Conservation (phyloP, 2,329 filamentous ascomycete species). For the Dendrostoma leiphaemia region DNA sequence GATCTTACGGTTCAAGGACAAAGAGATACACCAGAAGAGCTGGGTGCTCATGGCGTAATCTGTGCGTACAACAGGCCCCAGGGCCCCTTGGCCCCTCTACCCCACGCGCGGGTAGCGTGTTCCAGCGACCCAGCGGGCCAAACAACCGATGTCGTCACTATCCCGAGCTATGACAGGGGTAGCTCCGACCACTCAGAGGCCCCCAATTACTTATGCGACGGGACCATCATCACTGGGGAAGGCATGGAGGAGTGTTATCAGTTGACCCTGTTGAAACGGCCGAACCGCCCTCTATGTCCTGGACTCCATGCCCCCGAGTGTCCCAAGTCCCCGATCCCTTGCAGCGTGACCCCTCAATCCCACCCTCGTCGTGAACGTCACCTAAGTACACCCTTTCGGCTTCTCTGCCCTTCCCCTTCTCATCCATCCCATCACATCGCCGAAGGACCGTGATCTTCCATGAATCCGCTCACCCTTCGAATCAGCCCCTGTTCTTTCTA, state of each 20-base stretch:
- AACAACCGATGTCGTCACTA: conserved; percentile 9
- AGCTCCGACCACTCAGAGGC: conserved; percentile 14
- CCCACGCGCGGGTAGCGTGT: too few species aligned
- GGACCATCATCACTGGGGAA: conserved; percentile 3
- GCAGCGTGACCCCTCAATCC: conserved; percentile 7
- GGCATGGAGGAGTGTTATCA: not conserved
- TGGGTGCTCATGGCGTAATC: too few species aligned
- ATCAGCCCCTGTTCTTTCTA: not conserved
- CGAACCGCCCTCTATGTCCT: not conserved
- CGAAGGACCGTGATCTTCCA: not conserved
- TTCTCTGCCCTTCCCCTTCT: not conserved
- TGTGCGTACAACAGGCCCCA: too few species aligned
- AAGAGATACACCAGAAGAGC: too few species aligned
- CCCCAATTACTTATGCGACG: conserved; percentile 6
- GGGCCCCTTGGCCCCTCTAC: too few species aligned
- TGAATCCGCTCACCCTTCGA: conserved; percentile 7
- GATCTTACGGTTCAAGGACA: too few species aligned
- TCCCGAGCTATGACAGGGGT: not conserved
- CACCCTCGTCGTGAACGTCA: conserved; percentile 1
- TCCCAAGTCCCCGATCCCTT: too few species aligned
- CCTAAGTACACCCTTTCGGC: not conserved
- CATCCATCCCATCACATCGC: not conserved
- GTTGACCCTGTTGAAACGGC: not conserved
- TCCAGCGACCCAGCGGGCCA: not conserved
- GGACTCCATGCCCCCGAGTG: not conserved